Base-by-base conservation (phyloP, 805 yeast species). In the Yarrowia osloensis region DNA sequence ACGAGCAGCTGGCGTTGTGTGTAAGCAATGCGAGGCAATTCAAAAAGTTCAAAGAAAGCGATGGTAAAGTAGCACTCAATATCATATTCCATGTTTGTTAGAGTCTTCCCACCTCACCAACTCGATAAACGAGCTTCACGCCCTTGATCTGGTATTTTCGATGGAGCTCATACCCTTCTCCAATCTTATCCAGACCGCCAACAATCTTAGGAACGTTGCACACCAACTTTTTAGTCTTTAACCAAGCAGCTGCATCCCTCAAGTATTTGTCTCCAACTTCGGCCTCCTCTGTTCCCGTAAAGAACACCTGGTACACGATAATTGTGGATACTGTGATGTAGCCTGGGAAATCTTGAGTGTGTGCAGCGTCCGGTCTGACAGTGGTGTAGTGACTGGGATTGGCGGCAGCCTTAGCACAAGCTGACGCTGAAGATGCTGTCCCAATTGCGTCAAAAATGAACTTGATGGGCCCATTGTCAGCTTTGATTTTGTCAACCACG, bases 361-460 rank as follows among this genome's bases (percentile, higher is more conserved):
- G 65, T 3, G 47, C 50, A 7, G 50, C 65, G 19, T 57, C 65
- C 1, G 65, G 65, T 57, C 65, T 22, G 15, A 57, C 65, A 4
- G 65, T 57, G 11, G 65, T 57, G 37, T 57, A 57, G n/a, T 40
- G 35, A 21, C 33, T 29, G 21, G 47, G 26, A 11, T 46, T 13
- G 11, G 50, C 35, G 13, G 50, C 49, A 2, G 29, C 13, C 19
- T 57, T 40, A 8, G 65, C 19, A 9, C 24, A 24, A 0, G 35
- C 50, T 5, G 47, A 19, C 3, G 65, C 65, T 11, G 65, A 40
- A 21, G 47, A n/a, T 15, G 47, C 35, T 9, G 26, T 57, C 40
- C 65, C 65, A 39, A 57, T 37, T 8, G 65, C 65, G 29, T 57
- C 65, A 12, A 40, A 40, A 17, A 57, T 57, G 19, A n/a, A 19